phyloP scores from a whole-genome alignment of 352 stramenopile species.

The Pythium myriotylum region DNA sequence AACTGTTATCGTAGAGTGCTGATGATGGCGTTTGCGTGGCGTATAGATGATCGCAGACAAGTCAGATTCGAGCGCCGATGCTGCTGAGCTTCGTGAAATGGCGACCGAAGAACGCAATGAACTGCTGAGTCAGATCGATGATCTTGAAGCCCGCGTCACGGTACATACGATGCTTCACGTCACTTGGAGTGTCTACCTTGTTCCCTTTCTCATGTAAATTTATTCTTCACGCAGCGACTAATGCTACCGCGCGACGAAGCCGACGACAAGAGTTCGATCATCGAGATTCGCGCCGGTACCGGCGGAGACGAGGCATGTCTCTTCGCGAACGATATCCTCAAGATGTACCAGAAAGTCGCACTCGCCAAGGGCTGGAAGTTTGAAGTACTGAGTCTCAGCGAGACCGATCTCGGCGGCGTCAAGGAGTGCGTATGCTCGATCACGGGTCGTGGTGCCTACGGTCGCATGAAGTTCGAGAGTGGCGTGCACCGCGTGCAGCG shows the following conservation, averaged over 20 bases:
- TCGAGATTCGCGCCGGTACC: constrained; percentile 96
- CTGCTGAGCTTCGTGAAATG: constrained; percentile 71
- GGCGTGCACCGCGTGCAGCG: constrained; percentile 98
- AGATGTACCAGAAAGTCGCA: constrained; percentile 93
- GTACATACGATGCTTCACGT: constrained; percentile 31
- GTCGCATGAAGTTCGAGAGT: constrained; percentile 98
- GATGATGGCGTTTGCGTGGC: too few species aligned
- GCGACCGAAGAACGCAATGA: constrained; percentile 75
- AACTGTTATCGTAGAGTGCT: too few species aligned
- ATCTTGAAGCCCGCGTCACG: constrained; percentile 65
- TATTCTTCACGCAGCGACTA: constrained; percentile 37
- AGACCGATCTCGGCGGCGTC: constrained; percentile 84
- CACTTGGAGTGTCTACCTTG: too few species aligned
- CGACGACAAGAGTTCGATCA: constrained; percentile 96
- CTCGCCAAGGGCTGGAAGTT: constrained; percentile 88
- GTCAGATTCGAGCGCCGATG: constrained; percentile 48
- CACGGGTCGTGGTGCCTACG: constrained; percentile 88
- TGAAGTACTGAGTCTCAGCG: constrained; percentile 87
- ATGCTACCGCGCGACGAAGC: constrained; percentile 84
- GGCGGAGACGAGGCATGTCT: constrained; percentile 97
- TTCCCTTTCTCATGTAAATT: too few species aligned
- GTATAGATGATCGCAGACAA: constrained; percentile 67
- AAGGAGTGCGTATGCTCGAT: constrained; percentile 83
- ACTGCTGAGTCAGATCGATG: constrained; percentile 48
- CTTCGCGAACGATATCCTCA: constrained; percentile 93